Evolutionary conservation across 2,329 filamentous ascomycete genomes (phyloP).

Genomic region (Apiospora saccharicola): DNA sequence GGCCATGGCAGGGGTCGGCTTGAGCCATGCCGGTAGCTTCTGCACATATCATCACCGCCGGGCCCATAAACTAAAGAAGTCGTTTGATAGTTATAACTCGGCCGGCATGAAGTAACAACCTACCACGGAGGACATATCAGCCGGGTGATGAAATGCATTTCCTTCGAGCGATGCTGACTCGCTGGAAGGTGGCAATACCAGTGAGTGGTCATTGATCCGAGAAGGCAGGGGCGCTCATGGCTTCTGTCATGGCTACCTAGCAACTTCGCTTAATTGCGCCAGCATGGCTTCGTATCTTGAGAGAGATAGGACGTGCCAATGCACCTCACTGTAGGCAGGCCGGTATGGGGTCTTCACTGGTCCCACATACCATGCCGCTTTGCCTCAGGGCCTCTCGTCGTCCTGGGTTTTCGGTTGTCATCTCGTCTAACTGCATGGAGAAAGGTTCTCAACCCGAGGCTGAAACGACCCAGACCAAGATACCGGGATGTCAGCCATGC

Average conservation of each 20-base stretch:
- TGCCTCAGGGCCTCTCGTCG: not conserved
- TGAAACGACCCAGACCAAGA: conserved; percentile 6
- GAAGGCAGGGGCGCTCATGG: conserved; percentile 5
- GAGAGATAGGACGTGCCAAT: not conserved
- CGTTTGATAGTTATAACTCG: not conserved
- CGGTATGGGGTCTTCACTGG: not conserved
- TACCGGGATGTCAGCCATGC: not conserved
- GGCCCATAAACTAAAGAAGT: not conserved
- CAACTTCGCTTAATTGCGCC: not conserved
- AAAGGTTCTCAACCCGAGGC: not conserved
- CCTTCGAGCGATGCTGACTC: not conserved
- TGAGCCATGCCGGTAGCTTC: not conserved
- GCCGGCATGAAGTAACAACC: not conserved
- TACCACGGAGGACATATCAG: not conserved
- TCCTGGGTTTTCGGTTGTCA: not conserved
- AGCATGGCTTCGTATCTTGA: not conserved
- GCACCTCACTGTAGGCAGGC: not conserved
- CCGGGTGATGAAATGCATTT: not conserved
- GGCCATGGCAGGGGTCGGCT: not conserved
- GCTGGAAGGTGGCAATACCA: not conserved
- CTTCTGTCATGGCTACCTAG: conserved; percentile 14
- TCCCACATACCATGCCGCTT: not conserved
- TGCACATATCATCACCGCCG: not conserved
- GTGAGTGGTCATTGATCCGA: conserved; percentile 14
- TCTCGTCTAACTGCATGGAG: not conserved